Conservation (phyloP, 441 rosid genomes). For the Cnidoscolus chayamansa region DNA sequence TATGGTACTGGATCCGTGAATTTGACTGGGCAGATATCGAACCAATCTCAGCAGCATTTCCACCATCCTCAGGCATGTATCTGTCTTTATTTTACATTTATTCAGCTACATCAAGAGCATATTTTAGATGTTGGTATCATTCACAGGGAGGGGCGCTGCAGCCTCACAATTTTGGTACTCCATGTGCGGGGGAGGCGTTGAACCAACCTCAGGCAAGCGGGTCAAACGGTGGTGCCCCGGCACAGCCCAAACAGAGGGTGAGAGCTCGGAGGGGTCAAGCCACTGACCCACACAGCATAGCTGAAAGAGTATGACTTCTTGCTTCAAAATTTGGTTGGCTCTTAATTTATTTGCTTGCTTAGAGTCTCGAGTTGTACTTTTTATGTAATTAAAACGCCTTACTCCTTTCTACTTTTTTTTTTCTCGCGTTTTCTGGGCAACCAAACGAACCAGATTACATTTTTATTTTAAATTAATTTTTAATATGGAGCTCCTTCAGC, state of each 20-base stretch:
- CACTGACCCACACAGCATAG: constrained; percentile 93
- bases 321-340: not conserved
- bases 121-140: constrained; percentile 40
- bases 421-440: constrained; percentile 3
- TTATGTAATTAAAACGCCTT: not conserved
- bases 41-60: constrained; percentile 41
- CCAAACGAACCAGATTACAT: constrained; percentile 3
- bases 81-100: constrained; percentile 11
- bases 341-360: no score
- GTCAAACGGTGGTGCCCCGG: constrained; percentile 39
- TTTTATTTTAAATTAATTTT: not conserved
- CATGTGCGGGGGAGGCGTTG: constrained; percentile 18
- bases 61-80: constrained; percentile 46
- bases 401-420: not conserved
- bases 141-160: constrained; percentile 37
- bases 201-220: constrained; percentile 54
- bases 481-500: no score
- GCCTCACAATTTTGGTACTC: constrained; percentile 35
- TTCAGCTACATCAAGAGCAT: no score
- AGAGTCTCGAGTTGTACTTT: no score
- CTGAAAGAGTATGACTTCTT: constrained; percentile 59
- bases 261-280: constrained; percentile 97
- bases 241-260: constrained; percentile 67
- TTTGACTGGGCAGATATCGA: constrained; percentile 36
- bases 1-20: constrained; percentile 59